These are phyloP conservation scores for Cladophialophora exuberans DNA, from an alignment of 2,329 filamentous ascomycete species.

Conservation along the genomic window DNA sequence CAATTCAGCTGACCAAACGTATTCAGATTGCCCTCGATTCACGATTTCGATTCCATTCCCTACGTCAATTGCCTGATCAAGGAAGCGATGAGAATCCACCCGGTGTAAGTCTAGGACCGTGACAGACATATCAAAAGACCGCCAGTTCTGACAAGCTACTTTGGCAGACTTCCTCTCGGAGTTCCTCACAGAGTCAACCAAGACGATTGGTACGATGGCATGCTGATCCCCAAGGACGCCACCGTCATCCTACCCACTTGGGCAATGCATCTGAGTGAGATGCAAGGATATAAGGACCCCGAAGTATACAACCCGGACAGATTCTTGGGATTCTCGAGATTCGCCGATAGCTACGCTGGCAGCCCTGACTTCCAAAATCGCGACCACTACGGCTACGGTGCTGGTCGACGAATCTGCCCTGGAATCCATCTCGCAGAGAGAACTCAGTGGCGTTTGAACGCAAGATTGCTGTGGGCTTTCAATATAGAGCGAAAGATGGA, in stretches of 20 bases:
- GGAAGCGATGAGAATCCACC: conserved; percentile 49
- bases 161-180: conserved; percentile 11
- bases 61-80: conserved; percentile 44
- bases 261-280: conserved; percentile 43
- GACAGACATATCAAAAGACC: too few species aligned
- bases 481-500: too few species aligned
- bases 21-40: conserved; percentile 34
- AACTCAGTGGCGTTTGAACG: not conserved
- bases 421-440: conserved; percentile 5
- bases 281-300: conserved; percentile 44
- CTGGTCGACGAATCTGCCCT: not conserved
- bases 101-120: conserved; percentile 24
- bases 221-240: conserved; percentile 53
- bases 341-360: conserved; percentile 14
- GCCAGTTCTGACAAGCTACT: too few species aligned
- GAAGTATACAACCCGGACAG: conserved; percentile 50
- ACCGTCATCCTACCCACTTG: conserved; percentile 38
- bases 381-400: conserved; percentile 7
- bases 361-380: conserved; percentile 5
- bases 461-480: conserved; percentile 1
- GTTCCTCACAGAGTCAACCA: conserved; percentile 39
- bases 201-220: conserved; percentile 55
- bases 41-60: conserved; percentile 39
- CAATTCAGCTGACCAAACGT: too few species aligned
- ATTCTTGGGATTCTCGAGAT: conserved; percentile 46